Base-by-base conservation (phyloP, 2,329 filamentous ascomycete species). In the Neonectria hederae region DNA sequence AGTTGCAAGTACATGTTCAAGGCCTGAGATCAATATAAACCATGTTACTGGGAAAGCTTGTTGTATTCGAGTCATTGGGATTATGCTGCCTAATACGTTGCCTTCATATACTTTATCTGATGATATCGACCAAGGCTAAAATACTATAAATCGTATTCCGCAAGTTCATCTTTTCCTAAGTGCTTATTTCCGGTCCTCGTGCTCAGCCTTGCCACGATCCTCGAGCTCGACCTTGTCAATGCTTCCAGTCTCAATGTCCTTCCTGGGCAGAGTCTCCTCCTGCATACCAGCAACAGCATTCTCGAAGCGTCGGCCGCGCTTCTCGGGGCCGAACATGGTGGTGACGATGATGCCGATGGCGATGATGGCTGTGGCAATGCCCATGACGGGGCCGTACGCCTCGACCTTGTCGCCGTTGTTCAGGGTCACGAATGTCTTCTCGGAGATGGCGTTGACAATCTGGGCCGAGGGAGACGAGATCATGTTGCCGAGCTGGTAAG, bases 401-500 rank as follows among this genome's bases (percentile, higher is more conserved):
- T 91, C 86, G 1, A 88, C 90, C 4, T 75, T 76, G 60, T 87
- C 76, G 3, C 91, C 90, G 10, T 82, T 80, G 6, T 75, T 74
- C 43, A 84, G 82, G 0, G 77, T 87, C 49, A 93, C 81, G 42
- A 84, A 84, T 35, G 83, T 83, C 48, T 80, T 85, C 73, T 94
- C 90, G 1, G 91, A 84, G 54, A 94, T 84, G 13, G 89, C 90
- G 65, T 93, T 93, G 74, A 94, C 89, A 52, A 94, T 94, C 76
- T 94, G 91, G 0, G 91, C 89, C 0, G 87, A 90, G 0, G 90
- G 90, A 0, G 89, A 90, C 1, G 89, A 90, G 56, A 91, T 89
- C 84, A 92, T 89, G 81, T 92, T 93, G 7, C 90, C 91, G 9
- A 93, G 78, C 80, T 93, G 91, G 77, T 93, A 93, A 0, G 89